phyloP scores from a whole-genome alignment of 2,329 filamentous ascomycete species.

The Stachybotrys chartarum region DNA sequence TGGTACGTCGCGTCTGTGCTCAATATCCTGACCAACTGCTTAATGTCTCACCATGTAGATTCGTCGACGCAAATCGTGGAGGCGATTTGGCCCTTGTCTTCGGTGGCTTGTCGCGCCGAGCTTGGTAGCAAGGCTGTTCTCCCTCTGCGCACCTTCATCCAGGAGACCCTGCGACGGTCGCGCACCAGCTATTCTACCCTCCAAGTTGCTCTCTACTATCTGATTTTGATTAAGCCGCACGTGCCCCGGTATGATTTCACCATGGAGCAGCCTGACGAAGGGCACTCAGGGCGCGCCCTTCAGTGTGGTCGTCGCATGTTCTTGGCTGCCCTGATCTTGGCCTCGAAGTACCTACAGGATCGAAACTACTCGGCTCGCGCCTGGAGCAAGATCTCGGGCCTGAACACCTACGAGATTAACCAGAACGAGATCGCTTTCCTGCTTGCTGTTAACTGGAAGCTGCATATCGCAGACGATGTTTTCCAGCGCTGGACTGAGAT shows the following conservation, averaged over 20 bases:
- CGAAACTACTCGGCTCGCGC: conserved; percentile 95
- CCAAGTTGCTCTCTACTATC: conserved; percentile 92
- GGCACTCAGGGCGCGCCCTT: conserved; percentile 67
- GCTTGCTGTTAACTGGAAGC: conserved; percentile 82
- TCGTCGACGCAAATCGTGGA: conserved; percentile 96
- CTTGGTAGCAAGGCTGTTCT: conserved; percentile 69
- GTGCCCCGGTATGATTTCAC: conserved; percentile 80
- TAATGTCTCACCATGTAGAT: conserved; percentile 52
- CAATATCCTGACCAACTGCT: conserved; percentile 15
- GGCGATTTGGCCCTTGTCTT: conserved; percentile 92
- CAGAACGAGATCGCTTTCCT: conserved; percentile 93
- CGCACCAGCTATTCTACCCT: conserved; percentile 96
- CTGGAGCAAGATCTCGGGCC: conserved; percentile 98
- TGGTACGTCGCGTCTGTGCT: conserved; percentile 60
- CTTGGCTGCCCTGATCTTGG: conserved; percentile 84
- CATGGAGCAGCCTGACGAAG: conserved; percentile 73
- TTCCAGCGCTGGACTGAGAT: conserved; percentile 95
- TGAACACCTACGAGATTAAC: conserved; percentile 90
- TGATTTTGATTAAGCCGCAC: conserved; percentile 87
- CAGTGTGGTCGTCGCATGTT: conserved; percentile 98
- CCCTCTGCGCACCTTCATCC: conserved; percentile 90
- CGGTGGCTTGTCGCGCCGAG: conserved; percentile 68
- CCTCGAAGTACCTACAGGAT: conserved; percentile 96
- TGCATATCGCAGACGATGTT: conserved; percentile 82
- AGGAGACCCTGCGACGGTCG: conserved; percentile 91